Evolutionary conservation across 768 basidiomycete species (phyloP).

Genomic region (Boletus fagicola): DNA sequence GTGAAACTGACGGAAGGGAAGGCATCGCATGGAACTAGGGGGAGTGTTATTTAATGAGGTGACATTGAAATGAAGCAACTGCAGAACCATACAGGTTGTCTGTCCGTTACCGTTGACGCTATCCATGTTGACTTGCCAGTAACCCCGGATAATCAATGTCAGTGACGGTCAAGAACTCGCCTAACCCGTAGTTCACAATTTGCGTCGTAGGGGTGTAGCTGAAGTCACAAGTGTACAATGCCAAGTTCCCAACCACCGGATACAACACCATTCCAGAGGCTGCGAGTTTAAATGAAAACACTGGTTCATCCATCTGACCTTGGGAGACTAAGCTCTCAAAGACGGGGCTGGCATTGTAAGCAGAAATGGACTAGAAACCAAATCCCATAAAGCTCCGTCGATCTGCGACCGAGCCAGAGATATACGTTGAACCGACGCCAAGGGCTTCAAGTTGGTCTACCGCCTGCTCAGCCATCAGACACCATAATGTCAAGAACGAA

Average conservation of each 20-base stretch:
- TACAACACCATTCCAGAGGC: constrained; percentile 42
- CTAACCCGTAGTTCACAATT: neutral
- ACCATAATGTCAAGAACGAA: neutral
- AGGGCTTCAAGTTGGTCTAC: constrained; percentile 11
- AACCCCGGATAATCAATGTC: constrained; percentile 9
- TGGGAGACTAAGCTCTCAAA: constrained; percentile 44
- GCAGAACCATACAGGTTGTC: constrained; percentile 23
- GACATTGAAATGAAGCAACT: neutral
- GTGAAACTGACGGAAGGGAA: constrained; percentile 31
- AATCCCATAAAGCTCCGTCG: constrained; percentile 39
- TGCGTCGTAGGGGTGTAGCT: constrained; percentile 26
- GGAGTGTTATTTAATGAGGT: neutral
- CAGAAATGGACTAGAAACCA: constrained; percentile 41
- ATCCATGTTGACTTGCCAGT: constrained; percentile 21
- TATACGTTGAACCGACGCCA: constrained; percentile 14
- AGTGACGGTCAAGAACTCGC: neutral
- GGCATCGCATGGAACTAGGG: constrained; percentile 30
- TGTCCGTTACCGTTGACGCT: neutral
- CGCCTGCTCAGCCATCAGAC: constrained; percentile 10
- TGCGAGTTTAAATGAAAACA: constrained; percentile 50
- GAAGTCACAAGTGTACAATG: constrained; percentile 45
- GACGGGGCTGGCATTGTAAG: constrained; percentile 33
- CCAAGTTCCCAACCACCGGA: constrained; percentile 45
- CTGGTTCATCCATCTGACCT: constrained; percentile 28
- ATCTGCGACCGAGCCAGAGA: neutral